phyloP scores from a whole-genome alignment of 441 rosid species.

The Gossypium trilobum region DNA sequence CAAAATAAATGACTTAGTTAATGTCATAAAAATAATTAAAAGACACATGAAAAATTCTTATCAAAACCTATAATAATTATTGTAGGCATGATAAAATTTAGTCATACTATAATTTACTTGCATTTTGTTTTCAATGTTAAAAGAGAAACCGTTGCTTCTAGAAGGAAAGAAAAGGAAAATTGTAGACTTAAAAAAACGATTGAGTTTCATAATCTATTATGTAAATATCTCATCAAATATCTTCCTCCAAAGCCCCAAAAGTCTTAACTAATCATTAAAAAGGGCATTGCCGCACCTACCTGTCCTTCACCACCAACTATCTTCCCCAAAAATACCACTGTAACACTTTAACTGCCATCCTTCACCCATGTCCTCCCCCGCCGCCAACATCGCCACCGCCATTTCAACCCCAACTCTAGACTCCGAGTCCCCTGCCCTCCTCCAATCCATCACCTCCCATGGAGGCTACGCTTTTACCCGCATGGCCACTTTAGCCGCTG shows the following conservation, averaged over 20 bases:
- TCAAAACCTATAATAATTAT: too few species aligned
- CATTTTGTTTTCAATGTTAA: not conserved
- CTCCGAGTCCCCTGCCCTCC: conserved; percentile 43
- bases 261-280: not conserved
- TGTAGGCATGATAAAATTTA: too few species aligned
- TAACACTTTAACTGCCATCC: not conserved
- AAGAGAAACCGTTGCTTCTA: not conserved
- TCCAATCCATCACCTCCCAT: conserved; percentile 54
- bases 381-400: conserved; percentile 13
- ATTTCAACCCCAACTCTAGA: conserved; percentile 67
- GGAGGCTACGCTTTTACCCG: conserved; percentile 85
- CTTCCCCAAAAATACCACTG: not conserved
- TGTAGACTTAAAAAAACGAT: not conserved
- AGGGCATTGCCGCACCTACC: not conserved
- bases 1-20: too few species aligned
- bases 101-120: too few species aligned
- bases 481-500: conserved; percentile 54
- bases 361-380: not conserved
- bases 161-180: not conserved
- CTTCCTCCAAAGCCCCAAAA: not conserved
- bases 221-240: not conserved
- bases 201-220: not conserved
- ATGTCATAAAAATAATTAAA: too few species aligned
- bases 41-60: too few species aligned
- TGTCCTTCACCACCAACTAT: not conserved